These are phyloP conservation scores for Tylopilus rubrobrunneus DNA, from an alignment of 768 basidiomycete species.

Conservation along the genomic window DNA sequence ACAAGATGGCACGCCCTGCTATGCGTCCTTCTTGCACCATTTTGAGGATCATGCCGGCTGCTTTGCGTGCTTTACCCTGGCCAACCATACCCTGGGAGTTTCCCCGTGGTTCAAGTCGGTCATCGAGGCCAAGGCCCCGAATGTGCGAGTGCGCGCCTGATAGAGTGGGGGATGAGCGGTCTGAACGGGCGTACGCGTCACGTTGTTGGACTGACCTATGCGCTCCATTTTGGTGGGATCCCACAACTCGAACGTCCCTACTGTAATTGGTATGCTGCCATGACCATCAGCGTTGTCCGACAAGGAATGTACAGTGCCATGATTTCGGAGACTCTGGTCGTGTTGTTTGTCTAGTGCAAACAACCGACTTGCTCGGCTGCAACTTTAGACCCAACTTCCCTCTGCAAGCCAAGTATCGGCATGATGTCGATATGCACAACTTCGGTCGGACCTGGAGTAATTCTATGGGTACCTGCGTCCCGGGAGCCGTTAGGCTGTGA, in stretches of 20 bases:
- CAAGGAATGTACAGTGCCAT: slow-evolving; percentile 25
- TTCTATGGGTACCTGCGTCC: too few species aligned
- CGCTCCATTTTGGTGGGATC: slow-evolving; percentile 94
- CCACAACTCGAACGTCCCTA: slow-evolving; percentile 74
- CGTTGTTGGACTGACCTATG: slow-evolving; percentile 52
- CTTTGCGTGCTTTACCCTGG: slow-evolving; percentile 92
- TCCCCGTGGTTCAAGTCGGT: slow-evolving; percentile 82
- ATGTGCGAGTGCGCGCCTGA: slow-evolving; percentile 92
- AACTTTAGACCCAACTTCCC: too few species aligned
- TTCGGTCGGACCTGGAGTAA: too few species aligned
- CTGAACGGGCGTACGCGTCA: neutral
- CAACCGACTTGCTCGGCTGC: neutral
- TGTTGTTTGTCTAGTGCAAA: slow-evolving; percentile 35
- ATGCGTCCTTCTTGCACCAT: slow-evolving; percentile 98
- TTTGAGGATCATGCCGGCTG: slow-evolving; percentile 94
- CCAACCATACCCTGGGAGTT: slow-evolving; percentile 97
- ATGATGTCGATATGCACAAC: too few species aligned
- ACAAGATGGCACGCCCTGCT: slow-evolving; percentile 92
- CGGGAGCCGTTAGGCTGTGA: too few species aligned
- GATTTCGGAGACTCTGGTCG: slow-evolving; percentile 13
- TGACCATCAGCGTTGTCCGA: slow-evolving; percentile 3
- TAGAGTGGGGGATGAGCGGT: neutral
- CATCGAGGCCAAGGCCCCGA: slow-evolving; percentile 90
- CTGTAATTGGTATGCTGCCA: slow-evolving; percentile 46
- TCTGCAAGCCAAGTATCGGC: too few species aligned